phyloP scores from a whole-genome alignment of 768 basidiomycete genomes.

The Candolleomyces eurysporus region DNA sequence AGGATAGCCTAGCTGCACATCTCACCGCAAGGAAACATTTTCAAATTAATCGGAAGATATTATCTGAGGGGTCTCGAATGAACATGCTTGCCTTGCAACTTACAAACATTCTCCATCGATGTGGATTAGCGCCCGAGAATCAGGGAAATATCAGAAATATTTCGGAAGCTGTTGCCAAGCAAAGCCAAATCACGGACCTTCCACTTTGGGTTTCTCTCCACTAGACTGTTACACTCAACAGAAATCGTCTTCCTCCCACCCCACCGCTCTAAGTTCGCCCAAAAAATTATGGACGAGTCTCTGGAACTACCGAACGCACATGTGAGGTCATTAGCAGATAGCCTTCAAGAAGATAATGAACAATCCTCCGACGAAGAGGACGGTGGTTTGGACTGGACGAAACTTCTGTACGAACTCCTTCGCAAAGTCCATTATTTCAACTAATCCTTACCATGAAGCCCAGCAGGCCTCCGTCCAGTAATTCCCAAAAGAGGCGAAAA shows the following conservation, averaged over 20 bases:
- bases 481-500: constrained; percentile 98
- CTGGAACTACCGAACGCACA: constrained; percentile 44
- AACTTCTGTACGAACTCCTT: constrained; percentile 48
- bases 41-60: too few relatives aligned
- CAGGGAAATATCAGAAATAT: too few relatives aligned
- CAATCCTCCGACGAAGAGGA: constrained; percentile 69
- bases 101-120: too few relatives aligned
- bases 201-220: not conserved
- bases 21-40: too few relatives aligned
- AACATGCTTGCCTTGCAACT: too few relatives aligned
- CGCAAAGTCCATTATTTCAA: constrained; percentile 6
- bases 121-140: too few relatives aligned
- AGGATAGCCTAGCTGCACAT: too few relatives aligned
- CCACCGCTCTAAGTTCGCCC: not conserved
- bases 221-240: not conserved
- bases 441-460: constrained; percentile 25
- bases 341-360: constrained; percentile 37
- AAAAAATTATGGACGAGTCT: constrained; percentile 56
- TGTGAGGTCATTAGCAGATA: constrained; percentile 18
- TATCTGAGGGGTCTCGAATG: too few relatives aligned
- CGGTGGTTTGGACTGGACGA: constrained; percentile 79
- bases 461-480: constrained; percentile 51
- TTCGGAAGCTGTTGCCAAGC: too few relatives aligned
- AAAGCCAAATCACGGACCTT: too few relatives aligned
- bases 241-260: not conserved